Evolutionary conservation across 257 asterid genomes (phyloP), one percentile per base, ranked within the genome.

Genomic region (Solanum infundibuliforme): DNA sequence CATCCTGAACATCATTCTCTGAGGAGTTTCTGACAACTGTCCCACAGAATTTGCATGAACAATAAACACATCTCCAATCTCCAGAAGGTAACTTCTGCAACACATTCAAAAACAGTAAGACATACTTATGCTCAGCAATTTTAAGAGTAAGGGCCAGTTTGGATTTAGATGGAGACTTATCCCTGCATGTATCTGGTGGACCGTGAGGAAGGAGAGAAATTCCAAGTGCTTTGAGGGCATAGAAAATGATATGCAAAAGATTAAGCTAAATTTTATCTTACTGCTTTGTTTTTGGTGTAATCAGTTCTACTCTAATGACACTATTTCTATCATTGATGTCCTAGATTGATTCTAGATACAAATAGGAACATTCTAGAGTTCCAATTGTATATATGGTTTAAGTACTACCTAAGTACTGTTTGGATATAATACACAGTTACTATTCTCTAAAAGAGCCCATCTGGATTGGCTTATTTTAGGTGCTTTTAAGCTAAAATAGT

Each of bases 1-100:
- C 88, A 9, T 69, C 88, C 69, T 86, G 92, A 86, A 88, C 92
- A 84, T 91, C 93, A 68, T 86, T 86, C 41, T 55, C 81, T 65
- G 89, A 91, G 88, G 91, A 87, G 76, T 81, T 91, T 91, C 89
- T 91, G 86, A 90, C 91, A 74, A 94, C 93, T 88, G 86, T 38
- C 88, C 95, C 99, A 91, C 99, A 97, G 89, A 94, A 94, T 86
- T 96, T 96, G 95, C 99, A 97, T 69, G 98, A 93, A 93, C 99
- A 97, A 89, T 95, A 93, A 52, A 93, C 89, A 84, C 99, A 97
- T 81, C 91, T 88, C 98, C 99, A 97, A 88, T 97, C 96, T 91
- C 99, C 99, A 89, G 94, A 86, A 75, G 99, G 99, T 83, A 93
- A 88, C 92, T 96, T 91, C 92, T 91, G 83, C 86, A 89, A 83